These are phyloP conservation scores for Xylaria sp. DNA, from an alignment of 495 filamentous ascomycete genomes.

Conservation along the genomic window DNA sequence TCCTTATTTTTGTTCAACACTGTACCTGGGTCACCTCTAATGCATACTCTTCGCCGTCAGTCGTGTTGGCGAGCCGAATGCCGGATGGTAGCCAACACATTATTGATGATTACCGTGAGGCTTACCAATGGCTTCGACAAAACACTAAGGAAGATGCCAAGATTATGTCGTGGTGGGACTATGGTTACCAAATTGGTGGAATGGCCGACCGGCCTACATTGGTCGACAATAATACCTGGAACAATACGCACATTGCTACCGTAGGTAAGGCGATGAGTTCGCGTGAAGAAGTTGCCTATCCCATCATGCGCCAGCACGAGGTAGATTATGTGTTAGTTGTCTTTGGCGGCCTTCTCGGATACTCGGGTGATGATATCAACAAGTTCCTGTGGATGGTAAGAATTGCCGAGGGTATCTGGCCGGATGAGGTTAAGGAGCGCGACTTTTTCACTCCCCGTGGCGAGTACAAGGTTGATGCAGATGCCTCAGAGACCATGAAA, in stretches of 20 bases:
- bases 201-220: slow-evolving; percentile 98
- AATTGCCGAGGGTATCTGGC: slow-evolving; percentile 99
- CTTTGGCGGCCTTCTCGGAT: slow-evolving; percentile 94
- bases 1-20: slow-evolving; percentile 93
- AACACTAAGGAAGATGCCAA: slow-evolving; percentile 95
- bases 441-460: slow-evolving; percentile 95
- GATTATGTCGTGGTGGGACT: slow-evolving; percentile 99
- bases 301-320: slow-evolving; percentile 97
- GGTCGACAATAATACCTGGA: slow-evolving; percentile 99
- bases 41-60: slow-evolving; percentile 97
- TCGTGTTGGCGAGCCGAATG: slow-evolving; percentile 89
- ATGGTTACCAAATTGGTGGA: slow-evolving; percentile 99
- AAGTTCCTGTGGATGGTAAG: slow-evolving; percentile 99
- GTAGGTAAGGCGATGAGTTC: slow-evolving; percentile 99
- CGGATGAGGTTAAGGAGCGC: slow-evolving; percentile 96
- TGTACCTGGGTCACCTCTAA: slow-evolving; percentile 99
- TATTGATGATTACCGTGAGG: slow-evolving; percentile 99
- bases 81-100: slow-evolving; percentile 97
- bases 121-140: slow-evolving; percentile 99
- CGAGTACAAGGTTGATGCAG: slow-evolving; percentile 93
- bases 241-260: slow-evolving; percentile 99
- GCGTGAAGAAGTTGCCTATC: slow-evolving; percentile 96
- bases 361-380: slow-evolving; percentile 99
- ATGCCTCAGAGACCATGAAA: slow-evolving; percentile 97
- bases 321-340: slow-evolving; percentile 98